A percentile compares a stretch with the other conserved stretches of the same genome.
phyloP scores from a whole-genome alignment of 768 basidiomycete genomes.

The Coprinopsis strossmayeri region DNA sequence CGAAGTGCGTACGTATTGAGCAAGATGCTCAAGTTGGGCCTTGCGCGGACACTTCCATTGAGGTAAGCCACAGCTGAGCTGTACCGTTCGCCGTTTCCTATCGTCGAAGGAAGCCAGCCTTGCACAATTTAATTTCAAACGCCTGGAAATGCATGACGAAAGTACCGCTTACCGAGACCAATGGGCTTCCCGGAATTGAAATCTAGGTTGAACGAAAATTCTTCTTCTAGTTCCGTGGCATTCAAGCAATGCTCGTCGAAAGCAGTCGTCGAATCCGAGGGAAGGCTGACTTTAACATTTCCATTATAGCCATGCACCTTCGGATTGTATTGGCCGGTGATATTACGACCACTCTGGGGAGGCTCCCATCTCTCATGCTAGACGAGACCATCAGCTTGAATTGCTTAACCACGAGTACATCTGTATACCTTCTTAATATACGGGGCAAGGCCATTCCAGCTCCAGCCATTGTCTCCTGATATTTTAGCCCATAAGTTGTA shows the following conservation, averaged over 20 bases:
- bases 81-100: neutral
- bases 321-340: constrained; percentile 25
- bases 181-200: constrained; percentile 26
- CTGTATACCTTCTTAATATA: constrained; percentile 20
- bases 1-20: neutral
- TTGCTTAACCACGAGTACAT: neutral
- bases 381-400: no score
- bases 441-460: constrained; percentile 21
- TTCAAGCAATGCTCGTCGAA: constrained; percentile 22
- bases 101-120: neutral
- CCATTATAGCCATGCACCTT: constrained; percentile 22
- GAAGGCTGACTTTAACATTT: constrained; percentile 17
- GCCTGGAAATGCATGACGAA: neutral
- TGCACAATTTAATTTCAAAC: neutral
- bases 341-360: constrained; percentile 26
- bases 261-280: constrained; percentile 18
- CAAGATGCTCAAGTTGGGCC: constrained; percentile 1
- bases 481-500: constrained; percentile 22
- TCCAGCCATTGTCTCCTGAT: constrained; percentile 26
- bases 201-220: constrained; percentile 33
- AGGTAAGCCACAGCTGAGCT: constrained; percentile 1
- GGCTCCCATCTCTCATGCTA: constrained; percentile 26
- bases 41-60: neutral
- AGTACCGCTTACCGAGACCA: neutral
- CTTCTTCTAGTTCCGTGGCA: constrained; percentile 16